Evolutionary conservation across 768 basidiomycete genomes (phyloP).

Genomic region (Tylopilus cervinicoccineus): DNA sequence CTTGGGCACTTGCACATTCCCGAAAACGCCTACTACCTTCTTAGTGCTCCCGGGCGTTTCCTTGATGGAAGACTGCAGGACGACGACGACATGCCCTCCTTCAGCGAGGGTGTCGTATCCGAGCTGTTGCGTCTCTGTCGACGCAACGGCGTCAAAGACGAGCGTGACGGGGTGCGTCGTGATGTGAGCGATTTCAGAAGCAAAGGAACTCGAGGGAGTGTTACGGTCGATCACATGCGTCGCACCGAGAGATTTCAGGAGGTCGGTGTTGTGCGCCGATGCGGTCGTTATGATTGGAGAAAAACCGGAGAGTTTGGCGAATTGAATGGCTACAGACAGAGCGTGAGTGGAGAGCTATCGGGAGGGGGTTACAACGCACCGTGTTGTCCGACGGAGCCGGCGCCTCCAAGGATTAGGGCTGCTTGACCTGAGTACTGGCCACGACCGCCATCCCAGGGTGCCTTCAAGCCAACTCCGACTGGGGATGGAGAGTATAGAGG

Average conservation of each 20-base stretch:
- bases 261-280: slow-evolving; percentile 31
- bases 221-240: slow-evolving; percentile 35
- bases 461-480: slow-evolving; percentile 27
- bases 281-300: slow-evolving; percentile 39
- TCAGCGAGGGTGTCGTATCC: slow-evolving; percentile 30
- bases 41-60: slow-evolving; percentile 15
- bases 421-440: slow-evolving; percentile 30
- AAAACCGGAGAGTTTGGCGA: slow-evolving; percentile 33
- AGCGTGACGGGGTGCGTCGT: slow-evolving; percentile 11
- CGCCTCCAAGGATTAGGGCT: slow-evolving; percentile 35
- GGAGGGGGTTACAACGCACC: slow-evolving; percentile 23
- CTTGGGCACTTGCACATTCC: slow-evolving; percentile 7
- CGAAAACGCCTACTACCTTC: slow-evolving; percentile 7
- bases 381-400: slow-evolving; percentile 36
- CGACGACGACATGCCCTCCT: slow-evolving; percentile 28
- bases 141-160: slow-evolving; percentile 26
- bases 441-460: slow-evolving; percentile 34
- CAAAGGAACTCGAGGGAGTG: slow-evolving; percentile 9
- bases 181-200: slow-evolving; percentile 15
- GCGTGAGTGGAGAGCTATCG: slow-evolving; percentile 13
- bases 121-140: slow-evolving; percentile 31
- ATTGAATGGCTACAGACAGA: slow-evolving; percentile 29
- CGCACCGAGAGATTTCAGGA: slow-evolving; percentile 35
- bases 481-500: slow-evolving; percentile 31
- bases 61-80: slow-evolving; percentile 5